These are phyloP conservation scores for Rhododendron henanense DNA, from an alignment of 148 eudicot genomes.

Conservation along the genomic window DNA sequence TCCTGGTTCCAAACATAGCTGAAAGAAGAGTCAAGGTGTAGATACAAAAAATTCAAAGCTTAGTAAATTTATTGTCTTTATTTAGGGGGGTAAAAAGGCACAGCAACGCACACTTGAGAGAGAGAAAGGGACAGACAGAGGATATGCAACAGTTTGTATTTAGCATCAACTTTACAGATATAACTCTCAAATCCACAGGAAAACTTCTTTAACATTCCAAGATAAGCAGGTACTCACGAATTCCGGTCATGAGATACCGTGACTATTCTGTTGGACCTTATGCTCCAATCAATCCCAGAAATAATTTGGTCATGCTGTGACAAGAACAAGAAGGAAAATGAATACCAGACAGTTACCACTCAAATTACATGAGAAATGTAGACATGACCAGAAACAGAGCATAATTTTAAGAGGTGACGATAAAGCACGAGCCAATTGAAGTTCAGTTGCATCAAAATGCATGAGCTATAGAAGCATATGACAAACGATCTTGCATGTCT, in stretches of 20 bases:
- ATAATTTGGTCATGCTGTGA: constrained; percentile 95
- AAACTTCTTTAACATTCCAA: background rate
- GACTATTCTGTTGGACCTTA: constrained; percentile 70
- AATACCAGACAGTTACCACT: constrained; percentile 4
- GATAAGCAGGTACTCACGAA: constrained; percentile 63
- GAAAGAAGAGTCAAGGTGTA: constrained; percentile 12
- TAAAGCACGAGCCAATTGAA: background rate
- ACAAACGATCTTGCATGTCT: background rate
- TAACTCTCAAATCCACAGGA: background rate
- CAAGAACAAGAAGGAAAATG: constrained; percentile 19
- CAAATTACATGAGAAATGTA: background rate
- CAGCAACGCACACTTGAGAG: background rate
- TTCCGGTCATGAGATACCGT: constrained; percentile 98
- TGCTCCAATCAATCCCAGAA: constrained; percentile 90
- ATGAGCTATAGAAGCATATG: background rate
- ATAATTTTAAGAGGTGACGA: background rate
- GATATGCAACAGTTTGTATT: background rate
- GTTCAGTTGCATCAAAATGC: background rate
- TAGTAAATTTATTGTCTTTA: too few species aligned
- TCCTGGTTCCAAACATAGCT: constrained; percentile 97
- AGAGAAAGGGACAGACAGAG: background rate
- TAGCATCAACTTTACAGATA: background rate
- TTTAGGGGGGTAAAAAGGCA: background rate
- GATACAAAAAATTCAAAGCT: background rate
- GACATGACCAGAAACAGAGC: background rate